Conservation (phyloP, 805 yeast genomes). For the Suhomyces sp. region DNA sequence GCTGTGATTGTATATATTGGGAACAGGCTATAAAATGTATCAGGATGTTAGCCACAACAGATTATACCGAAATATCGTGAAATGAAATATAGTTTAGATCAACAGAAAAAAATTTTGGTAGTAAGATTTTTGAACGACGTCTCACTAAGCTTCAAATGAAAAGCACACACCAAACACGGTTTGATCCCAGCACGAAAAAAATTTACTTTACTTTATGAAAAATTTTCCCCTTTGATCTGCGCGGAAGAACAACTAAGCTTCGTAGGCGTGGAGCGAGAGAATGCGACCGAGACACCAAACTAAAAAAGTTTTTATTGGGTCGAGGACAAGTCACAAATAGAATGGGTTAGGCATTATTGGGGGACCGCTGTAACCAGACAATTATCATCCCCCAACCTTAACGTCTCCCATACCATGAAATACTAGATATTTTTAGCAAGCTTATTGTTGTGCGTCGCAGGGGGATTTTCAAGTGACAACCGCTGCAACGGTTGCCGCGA, state of each 20-base stretch:
- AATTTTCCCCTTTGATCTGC: slow-evolving; percentile 3
- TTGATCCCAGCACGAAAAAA: neutral
- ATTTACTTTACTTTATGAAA: neutral
- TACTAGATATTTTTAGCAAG: neutral
- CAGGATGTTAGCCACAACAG: neutral
- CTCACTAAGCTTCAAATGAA: neutral
- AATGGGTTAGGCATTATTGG: neutral
- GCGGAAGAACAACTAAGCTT: neutral
- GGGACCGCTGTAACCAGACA: neutral
- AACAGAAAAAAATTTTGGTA: neutral
- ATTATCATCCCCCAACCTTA: neutral
- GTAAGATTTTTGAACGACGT: neutral
- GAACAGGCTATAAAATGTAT: neutral
- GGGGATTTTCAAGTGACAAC: neutral
- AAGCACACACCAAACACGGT: slow-evolving; percentile 1
- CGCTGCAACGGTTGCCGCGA: neutral
- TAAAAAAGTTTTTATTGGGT: neutral
- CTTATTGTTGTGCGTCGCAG: neutral
- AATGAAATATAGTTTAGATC: neutral
- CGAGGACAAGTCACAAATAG: neutral
- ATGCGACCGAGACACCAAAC: neutral
- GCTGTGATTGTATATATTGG: neutral
- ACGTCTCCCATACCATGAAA: neutral
- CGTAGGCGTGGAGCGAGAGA: neutral
- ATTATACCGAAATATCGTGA: neutral